Base-by-base conservation (phyloP, 139 green algal genomes). In the Volvox africanus region DNA sequence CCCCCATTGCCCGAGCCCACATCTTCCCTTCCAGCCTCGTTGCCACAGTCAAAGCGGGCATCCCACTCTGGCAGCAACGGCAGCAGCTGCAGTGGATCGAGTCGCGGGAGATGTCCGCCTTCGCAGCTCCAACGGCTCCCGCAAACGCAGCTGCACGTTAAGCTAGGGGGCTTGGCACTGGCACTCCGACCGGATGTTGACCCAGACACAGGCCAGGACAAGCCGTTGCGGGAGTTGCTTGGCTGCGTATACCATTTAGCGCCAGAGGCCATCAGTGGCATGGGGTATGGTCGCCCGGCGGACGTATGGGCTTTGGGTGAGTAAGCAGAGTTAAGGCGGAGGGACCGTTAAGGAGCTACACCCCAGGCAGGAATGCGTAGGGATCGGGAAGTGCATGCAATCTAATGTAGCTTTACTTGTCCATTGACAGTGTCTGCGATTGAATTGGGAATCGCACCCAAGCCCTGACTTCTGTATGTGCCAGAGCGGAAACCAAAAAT, bases 271-370 rank as follows among this genome's bases (percentile, higher is more conserved):
- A 82, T 89, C 37, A 24, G 69, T 30, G 85, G 85, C 0, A 30
- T 6, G 26, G 85, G 85, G 35, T 89, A 89, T 37, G 85, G 85
- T 14, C 69, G 12, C 37, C 65, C 85, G 16, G 67, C 85, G 6
- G 85, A 89, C 85, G 44, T 89, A 3, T 89, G 85, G 85, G 69
- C 85, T 1, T n/a, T 71, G 35, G 83, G 83, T 88, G 24, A 12
- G 82, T 21, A 24, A 19, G 76, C 2, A 20, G 76, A 26, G 33
- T 20, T 35, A 61, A 32, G 76, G 32, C 61, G 32, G 33, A 24
- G 26, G 33, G 26, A 36, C 33, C 6, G 19, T 20, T 36, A 30
- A 6, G 71, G 14, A 32, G 71, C 22, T n/a, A 26, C 16, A 28
- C 21, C 2, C 21, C 24, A 28, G 65, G 65, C 65, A 3, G 65